Percentiles rank a stretch among this genome's conserved stretches.
phyloP scores from a whole-genome alignment of 1,284 basidiomycete genomes.

The Naganishia sp. region DNA sequence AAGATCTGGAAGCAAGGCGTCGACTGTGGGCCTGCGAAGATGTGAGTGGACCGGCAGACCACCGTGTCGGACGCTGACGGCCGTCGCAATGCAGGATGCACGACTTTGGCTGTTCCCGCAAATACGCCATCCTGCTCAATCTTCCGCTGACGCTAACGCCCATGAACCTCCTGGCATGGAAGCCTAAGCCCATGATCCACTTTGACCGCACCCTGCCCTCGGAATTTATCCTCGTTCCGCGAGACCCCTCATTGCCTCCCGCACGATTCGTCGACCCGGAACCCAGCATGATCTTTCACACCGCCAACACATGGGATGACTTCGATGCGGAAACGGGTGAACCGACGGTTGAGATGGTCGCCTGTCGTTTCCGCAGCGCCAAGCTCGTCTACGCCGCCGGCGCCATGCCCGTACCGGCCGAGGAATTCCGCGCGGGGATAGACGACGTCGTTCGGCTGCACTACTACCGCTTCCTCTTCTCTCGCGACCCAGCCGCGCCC shows the following conservation, averaged over 20 bases:
- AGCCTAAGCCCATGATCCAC: slow-evolving; percentile 55
- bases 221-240: slow-evolving; percentile 57
- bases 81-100: slow-evolving; percentile 54
- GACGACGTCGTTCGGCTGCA: slow-evolving; percentile 56
- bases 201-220: slow-evolving; percentile 53
- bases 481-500: slow-evolving; percentile 18
- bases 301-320: slow-evolving; percentile 58
- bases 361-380: slow-evolving; percentile 56
- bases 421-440: slow-evolving; percentile 40
- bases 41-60: slow-evolving; percentile 35
- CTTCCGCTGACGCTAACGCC: slow-evolving; percentile 58
- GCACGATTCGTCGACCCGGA: slow-evolving; percentile 53
- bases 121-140: slow-evolving; percentile 56
- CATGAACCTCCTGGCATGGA: slow-evolving; percentile 52
- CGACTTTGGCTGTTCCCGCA: slow-evolving; percentile 56
- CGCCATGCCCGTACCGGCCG: slow-evolving; percentile 51
- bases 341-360: slow-evolving; percentile 53
- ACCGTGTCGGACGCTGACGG: slow-evolving; percentile 3
- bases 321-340: slow-evolving; percentile 27
- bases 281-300: slow-evolving; percentile 58
- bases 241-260: slow-evolving; percentile 41
- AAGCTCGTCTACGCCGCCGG: slow-evolving; percentile 58
- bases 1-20: slow-evolving; percentile 46
- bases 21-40: slow-evolving; percentile 46
- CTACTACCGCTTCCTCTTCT: slow-evolving; percentile 54